phyloP scores from a whole-genome alignment of 1,139 yeast species.

The Insectozyma bohioensis region DNA sequence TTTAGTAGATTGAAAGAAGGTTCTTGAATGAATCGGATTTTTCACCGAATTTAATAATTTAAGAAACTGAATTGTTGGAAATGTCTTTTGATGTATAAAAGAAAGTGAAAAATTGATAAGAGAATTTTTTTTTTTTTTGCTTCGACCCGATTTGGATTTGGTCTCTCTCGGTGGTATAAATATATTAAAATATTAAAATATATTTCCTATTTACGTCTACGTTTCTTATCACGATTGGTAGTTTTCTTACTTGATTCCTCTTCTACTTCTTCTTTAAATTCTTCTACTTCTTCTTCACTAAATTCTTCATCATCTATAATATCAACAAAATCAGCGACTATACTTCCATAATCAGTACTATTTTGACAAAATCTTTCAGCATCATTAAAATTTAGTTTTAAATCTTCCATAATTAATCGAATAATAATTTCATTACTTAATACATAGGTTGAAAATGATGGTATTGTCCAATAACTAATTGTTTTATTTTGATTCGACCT shows the following conservation, averaged over 20 bases:
- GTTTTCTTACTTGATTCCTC: constrained; percentile 2
- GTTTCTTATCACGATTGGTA: too few species aligned
- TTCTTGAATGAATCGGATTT: constrained; percentile 17
- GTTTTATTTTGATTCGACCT: constrained; percentile 40
- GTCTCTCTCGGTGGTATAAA: too few species aligned
- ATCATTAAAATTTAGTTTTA: constrained; percentile 29
- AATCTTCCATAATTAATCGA: constrained; percentile 50
- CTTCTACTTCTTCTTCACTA: constrained; percentile 3
- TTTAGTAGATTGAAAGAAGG: constrained; percentile 16
- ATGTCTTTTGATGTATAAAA: too few species aligned
- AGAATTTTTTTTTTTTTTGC: too few species aligned
- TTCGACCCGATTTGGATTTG: too few species aligned
- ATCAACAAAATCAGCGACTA: constrained; percentile 42
- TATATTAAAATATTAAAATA: too few species aligned
- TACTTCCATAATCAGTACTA: constrained; percentile 58
- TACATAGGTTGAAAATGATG: constrained; percentile 56
- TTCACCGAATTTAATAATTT: constrained; percentile 18
- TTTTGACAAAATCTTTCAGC: constrained; percentile 47
- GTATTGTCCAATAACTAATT: constrained; percentile 59
- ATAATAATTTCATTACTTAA: constrained; percentile 64
- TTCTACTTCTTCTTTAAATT: too few species aligned
- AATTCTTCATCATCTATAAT: constrained; percentile 28
- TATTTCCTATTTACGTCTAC: too few species aligned
- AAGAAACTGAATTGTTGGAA: too few species aligned
- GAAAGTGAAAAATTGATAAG: too few species aligned